phyloP scores from a whole-genome alignment of 768 basidiomycete species.

The Fomitopsis pulvina region DNA sequence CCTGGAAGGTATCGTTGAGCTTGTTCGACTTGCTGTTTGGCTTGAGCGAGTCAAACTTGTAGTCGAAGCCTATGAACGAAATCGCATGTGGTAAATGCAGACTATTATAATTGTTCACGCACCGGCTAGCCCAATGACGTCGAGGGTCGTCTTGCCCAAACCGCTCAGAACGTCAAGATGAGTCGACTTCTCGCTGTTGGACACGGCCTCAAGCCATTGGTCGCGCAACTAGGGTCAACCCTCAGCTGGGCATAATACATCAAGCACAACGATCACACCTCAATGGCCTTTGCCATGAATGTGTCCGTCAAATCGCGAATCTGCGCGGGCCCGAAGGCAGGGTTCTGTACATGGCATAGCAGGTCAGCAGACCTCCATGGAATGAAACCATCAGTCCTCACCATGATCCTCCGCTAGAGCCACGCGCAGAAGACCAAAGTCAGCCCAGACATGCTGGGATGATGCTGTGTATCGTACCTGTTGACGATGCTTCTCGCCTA shows the following conservation, averaged over 20 bases:
- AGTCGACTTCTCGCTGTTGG: conserved; percentile 11
- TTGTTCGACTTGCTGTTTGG: conserved; percentile 21
- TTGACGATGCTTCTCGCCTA: not conserved
- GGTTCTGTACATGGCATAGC: conserved; percentile 35
- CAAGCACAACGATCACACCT: conserved; percentile 26
- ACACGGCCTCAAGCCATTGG: conserved; percentile 20
- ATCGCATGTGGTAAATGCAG: not conserved
- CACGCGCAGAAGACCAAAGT: not conserved
- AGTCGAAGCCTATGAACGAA: conserved; percentile 25
- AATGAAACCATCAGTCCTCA: conserved; percentile 1
- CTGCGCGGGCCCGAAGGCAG: conserved; percentile 57
- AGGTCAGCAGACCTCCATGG: not conserved
- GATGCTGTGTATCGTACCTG: not conserved
- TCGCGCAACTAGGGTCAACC: conserved; percentile 6
- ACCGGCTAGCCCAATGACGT: conserved; percentile 6
- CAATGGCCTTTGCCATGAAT: conserved; percentile 48
- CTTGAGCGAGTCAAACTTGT: conserved; percentile 26
- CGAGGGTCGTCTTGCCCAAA: conserved; percentile 20
- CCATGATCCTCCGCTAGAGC: conserved; percentile 24
- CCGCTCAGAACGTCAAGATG: conserved; percentile 28
- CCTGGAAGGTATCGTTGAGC: conserved; percentile 23
- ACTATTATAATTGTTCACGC: too few relatives aligned
- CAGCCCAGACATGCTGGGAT: not conserved
- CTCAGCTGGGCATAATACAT: not conserved
- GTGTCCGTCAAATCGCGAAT: conserved; percentile 50